These are phyloP conservation scores for Bidens hawaiensis DNA, from an alignment of 140 eudicot genomes.

Conservation along the genomic window DNA sequence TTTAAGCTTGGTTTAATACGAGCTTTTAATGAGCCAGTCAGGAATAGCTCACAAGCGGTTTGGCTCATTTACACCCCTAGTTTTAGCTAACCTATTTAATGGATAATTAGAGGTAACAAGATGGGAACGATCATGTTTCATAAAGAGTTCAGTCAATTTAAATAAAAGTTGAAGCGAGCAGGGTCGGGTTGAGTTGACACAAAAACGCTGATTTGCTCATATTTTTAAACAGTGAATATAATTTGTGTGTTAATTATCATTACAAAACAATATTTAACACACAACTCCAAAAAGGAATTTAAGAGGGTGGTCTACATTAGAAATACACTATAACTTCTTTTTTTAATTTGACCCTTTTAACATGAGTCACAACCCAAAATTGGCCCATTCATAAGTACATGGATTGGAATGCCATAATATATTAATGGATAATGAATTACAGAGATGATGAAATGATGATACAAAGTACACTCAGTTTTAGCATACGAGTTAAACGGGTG, in stretches of 20 bases:
- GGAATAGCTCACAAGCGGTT: too few species aligned
- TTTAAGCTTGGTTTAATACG: too few species aligned
- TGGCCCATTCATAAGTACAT: background rate
- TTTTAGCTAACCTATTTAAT: too few species aligned
- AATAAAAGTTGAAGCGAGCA: background rate
- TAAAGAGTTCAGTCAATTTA: background rate
- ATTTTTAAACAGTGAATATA: background rate
- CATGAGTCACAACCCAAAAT: background rate
- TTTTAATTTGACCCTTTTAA: background rate
- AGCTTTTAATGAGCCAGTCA: too few species aligned
- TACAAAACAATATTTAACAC: background rate
- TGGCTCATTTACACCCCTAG: background rate
- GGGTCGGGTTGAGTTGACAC: background rate
- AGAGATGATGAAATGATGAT: background rate
- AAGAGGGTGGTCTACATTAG: background rate
- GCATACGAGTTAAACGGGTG: background rate
- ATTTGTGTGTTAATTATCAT: background rate
- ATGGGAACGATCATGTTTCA: background rate
- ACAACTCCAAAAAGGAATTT: background rate
- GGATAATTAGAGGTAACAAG: background rate
- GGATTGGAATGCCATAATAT: background rate
- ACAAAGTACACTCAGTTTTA: background rate
- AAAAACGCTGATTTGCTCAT: background rate
- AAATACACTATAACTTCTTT: too few species aligned
- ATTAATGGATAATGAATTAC: background rate